Base-by-base conservation (phyloP, 148 eudicot genomes). In the Vaccinium darrowii region DNA sequence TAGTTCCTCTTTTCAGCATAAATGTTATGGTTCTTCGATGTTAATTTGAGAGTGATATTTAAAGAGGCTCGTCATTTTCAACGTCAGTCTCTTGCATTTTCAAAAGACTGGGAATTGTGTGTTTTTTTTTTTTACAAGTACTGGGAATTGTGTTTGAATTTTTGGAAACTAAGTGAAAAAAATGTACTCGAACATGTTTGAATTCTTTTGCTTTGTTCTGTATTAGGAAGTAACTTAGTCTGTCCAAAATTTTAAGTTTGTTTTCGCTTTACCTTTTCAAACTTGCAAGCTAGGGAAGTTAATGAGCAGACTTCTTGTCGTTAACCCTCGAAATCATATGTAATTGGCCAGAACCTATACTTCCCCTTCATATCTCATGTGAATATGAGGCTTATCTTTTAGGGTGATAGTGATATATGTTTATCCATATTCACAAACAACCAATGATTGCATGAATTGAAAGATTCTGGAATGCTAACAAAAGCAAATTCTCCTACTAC, bases 71-170 rank as follows among this genome's bases (percentile, higher is more conserved):
- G 15, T 33, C 82, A 4, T 79, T 56, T 81, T 81, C 73, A 81
- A 81, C 23, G 54, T 79, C n/a, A 80, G 36, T 47, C 19, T 76
- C 53, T 76, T 50, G 27, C n/a, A 76, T 76, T 76, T 76, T 49
- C 27, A 19, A 9, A 75, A 75, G 53, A 75, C 49, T 19, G 27
- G 23, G 27, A 75, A 39, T 43, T 75, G 27, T 19, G 47, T 43
- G n/a, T 36, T 36, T 36, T 43, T 43, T 5, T 43, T 43, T 43
- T 43, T 43, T 43, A 3, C 47, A 43, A 5, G 47, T 43, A 75
- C 49, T 19, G 27, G 23, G 27, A 47, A 18, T 43, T 75, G 27
- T 47, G 1, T 43, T 4, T 43, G 6, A 43, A 43, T 43, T 43
- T 43, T 75, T 47, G 18, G 12, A 43, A 43, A 39, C 52, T 81